A percentile compares a stretch with the other conserved stretches of the same genome.
phyloP scores from a whole-genome alignment of 768 basidiomycete genomes.

The Leucosporidium yakuticum region DNA sequence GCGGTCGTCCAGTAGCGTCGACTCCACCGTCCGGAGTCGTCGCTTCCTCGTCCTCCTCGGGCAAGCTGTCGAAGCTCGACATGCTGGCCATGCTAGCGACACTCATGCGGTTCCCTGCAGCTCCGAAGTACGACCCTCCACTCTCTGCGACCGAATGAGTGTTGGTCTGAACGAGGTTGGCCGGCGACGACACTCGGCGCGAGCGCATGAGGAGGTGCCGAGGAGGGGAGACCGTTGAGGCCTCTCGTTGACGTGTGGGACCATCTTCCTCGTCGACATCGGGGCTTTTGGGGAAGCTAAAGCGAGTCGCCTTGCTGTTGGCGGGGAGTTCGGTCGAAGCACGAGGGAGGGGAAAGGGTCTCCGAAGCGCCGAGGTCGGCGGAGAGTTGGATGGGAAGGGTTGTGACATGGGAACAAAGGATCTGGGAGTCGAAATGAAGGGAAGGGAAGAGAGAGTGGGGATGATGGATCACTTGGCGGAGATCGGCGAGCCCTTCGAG shows the following conservation, averaged over 20 bases:
- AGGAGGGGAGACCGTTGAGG: not conserved
- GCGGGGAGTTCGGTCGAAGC: too few species aligned
- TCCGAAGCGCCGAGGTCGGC: too few species aligned
- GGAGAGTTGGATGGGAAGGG: too few species aligned
- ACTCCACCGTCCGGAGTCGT: not conserved
- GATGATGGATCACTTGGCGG: too few species aligned
- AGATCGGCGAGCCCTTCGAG: too few species aligned
- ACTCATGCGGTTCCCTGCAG: not conserved
- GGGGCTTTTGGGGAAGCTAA: too few species aligned
- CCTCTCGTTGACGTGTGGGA: not conserved
- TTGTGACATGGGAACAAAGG: too few species aligned
- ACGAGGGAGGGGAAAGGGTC: too few species aligned
- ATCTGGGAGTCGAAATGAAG: too few species aligned
- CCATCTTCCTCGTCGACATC: too few species aligned
- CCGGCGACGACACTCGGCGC: conserved; percentile 9
- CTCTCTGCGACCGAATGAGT: conserved; percentile 17
- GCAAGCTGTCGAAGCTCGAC: conserved; percentile 32
- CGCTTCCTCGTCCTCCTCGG: conserved; percentile 23
- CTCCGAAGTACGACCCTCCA: not conserved
- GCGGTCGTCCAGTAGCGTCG: not conserved
- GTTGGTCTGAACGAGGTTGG: conserved; percentile 22
- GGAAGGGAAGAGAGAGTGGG: too few species aligned
- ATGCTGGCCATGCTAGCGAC: conserved; percentile 31
- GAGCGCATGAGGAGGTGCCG: not conserved
- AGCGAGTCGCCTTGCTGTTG: too few species aligned